Evolutionary conservation across 208 protist genomes (phyloP).

Genomic region (Trypanosoma scelopori): DNA sequence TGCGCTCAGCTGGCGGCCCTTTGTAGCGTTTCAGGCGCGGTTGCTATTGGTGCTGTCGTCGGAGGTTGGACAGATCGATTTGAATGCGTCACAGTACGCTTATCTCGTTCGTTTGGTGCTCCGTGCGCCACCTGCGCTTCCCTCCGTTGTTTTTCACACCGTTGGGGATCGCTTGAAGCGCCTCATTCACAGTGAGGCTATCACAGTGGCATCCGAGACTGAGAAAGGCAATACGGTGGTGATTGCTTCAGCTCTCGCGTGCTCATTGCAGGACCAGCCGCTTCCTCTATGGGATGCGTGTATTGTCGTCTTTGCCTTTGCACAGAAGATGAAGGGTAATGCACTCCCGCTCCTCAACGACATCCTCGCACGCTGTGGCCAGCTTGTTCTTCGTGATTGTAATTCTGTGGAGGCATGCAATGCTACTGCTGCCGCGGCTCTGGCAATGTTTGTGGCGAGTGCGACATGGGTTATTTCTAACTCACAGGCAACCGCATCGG

Average conservation of each 20-base stretch:
- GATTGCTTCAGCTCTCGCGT: constrained; percentile 16
- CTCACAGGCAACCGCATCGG: background rate
- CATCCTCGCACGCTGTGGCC: constrained; percentile 24
- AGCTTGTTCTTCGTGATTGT: constrained; percentile 5
- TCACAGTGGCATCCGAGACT: background rate
- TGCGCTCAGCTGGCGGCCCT: constrained; percentile 25
- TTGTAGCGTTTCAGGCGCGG: constrained; percentile 31
- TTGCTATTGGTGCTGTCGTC: constrained; percentile 16
- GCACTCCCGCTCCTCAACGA: constrained; percentile 29
- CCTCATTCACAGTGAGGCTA: constrained; percentile 23
- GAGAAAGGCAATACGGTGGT: background rate
- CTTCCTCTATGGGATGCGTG: constrained; percentile 26
- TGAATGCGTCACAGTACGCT: constrained; percentile 18
- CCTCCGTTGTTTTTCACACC: constrained; percentile 25
- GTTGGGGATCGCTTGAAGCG: constrained; percentile 30
- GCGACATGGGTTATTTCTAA: constrained; percentile 7
- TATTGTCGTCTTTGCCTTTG: constrained; percentile 27
- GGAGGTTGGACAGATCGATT: constrained; percentile 18
- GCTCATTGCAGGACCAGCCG: constrained; percentile 14
- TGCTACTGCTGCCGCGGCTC: constrained; percentile 13
- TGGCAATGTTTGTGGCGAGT: constrained; percentile 28
- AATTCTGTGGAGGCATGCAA: background rate
- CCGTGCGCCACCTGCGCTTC: constrained; percentile 21
- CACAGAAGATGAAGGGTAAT: constrained; percentile 17
- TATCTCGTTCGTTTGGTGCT: constrained; percentile 22